These are phyloP conservation scores for Aspergillus sp. DNA, from an alignment of 2,329 filamentous ascomycete genomes.

Conservation along the genomic window DNA sequence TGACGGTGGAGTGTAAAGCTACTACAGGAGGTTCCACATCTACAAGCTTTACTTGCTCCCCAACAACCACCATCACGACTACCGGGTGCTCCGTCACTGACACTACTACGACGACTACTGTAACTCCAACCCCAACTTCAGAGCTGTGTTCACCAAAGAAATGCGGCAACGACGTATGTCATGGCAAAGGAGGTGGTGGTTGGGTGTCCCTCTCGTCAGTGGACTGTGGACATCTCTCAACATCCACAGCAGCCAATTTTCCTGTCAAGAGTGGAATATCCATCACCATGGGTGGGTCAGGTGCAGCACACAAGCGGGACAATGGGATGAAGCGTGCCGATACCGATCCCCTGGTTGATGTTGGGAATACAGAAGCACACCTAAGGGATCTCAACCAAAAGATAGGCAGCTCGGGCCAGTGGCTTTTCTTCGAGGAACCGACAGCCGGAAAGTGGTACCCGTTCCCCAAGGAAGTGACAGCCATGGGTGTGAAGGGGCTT, in stretches of 20 bases:
- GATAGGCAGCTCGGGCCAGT: neutral
- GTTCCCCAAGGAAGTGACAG: neutral
- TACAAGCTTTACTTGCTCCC: neutral
- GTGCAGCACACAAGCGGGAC: neutral
- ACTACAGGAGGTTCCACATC: neutral
- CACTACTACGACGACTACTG: constrained; percentile 1
- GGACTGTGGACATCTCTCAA: neutral
- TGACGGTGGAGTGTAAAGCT: neutral
- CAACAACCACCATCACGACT: neutral
- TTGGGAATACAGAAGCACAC: neutral
- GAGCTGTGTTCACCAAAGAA: neutral
- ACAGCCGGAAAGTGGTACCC: neutral
- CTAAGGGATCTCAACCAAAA: neutral
- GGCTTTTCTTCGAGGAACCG: neutral
- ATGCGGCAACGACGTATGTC: neutral
- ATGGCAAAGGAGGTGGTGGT: neutral
- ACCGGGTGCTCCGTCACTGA: constrained; percentile 8
- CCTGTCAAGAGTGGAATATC: neutral
- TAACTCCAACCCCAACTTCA: neutral
- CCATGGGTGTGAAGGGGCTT: neutral
- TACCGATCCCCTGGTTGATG: neutral
- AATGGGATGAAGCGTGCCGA: neutral
- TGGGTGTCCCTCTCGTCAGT: neutral
- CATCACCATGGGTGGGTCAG: too few species aligned
- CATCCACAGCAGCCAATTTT: neutral